Base-by-base conservation (phyloP, 2,329 filamentous ascomycete species). In the Trichoderma oligosporum region DNA sequence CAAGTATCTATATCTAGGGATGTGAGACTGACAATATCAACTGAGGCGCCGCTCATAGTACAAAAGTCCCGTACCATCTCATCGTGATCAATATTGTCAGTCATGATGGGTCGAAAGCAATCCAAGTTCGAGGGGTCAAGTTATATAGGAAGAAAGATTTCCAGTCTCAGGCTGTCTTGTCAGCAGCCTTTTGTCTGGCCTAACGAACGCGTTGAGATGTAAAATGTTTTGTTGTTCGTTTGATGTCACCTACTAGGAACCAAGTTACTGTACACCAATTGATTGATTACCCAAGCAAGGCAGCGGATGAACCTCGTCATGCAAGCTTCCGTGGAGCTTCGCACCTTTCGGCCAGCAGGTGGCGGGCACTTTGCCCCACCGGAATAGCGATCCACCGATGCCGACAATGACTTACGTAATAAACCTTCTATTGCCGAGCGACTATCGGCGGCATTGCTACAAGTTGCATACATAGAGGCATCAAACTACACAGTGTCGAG, bases 361-460 rank as follows among this genome's bases (percentile, higher is more conserved):
- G 18, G 52, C 35, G 29, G 38, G 45, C 33, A 27, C 39, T 56
- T 56, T 51, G 63, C 65, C 65, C 64, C 65, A 64, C 66, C 65
- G 65, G 66, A 67, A 66, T 61, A 69, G 62, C 25, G 61, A 68
- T 67, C 65, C 57, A 64, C 68, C 65, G 64, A 63, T 44, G 53
- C 62, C 67, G 63, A 58, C 31, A 16, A 4, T 18, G 16, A 0
- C 33, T 54, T 60, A 60, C 35, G 42, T 60, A 57, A 60, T 42
- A n/a, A 2, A 9, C 59, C 61, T 61, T 60, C 61, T 56, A 18
- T 35, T 33, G 44, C 54, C 45, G 45, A 49, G 54, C 54, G 27
- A 29, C 35, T 41, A 41, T 52, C 48, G 36, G 48, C 48, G 12
- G 29, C 18, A 46, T 38, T 38, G 22, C 35, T 38, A 14, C 41